A percentile compares a stretch with the other conserved stretches of the same genome.
Evolutionary conservation across 805 yeast species (phyloP).

Genomic region (Lipomyces mesembrius): DNA sequence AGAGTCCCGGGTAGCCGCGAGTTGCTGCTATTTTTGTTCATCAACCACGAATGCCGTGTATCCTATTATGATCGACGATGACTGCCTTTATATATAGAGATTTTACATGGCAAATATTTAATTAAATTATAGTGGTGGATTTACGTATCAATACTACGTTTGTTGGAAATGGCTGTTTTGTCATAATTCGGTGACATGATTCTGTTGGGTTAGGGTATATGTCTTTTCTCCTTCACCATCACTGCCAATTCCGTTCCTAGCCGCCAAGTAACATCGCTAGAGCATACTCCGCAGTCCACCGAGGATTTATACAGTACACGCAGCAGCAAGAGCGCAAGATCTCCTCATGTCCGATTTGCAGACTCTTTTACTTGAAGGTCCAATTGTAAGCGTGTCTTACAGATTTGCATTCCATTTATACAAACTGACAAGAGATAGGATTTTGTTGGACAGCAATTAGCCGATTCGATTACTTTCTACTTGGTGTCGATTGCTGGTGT

Average conservation of each 20-base stretch:
- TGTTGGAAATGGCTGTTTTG: not conserved
- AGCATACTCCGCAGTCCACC: not conserved
- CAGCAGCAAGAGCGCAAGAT: not conserved
- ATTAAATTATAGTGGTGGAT: too few species aligned
- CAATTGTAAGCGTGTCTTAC: conserved; percentile 13
- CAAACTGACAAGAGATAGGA: conserved; percentile 43
- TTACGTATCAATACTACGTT: too few species aligned
- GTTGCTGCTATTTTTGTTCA: not conserved
- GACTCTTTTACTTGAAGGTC: conserved; percentile 17
- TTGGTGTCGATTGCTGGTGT: conserved; percentile 46
- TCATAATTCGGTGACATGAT: not conserved
- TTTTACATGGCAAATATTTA: too few species aligned
- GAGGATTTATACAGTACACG: not conserved
- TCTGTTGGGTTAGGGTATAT: not conserved
- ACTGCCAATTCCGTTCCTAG: not conserved
- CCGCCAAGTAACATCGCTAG: not conserved
- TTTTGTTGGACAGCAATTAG: conserved; percentile 58
- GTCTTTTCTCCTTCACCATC: not conserved
- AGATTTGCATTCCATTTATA: not conserved
- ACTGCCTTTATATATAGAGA: not conserved
- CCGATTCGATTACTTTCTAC: conserved; percentile 45
- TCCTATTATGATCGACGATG: not conserved
- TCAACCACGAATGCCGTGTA: too few species aligned
- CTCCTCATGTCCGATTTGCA: not conserved
- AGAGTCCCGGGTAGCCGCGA: not conserved